These are phyloP conservation scores for Anacardium occidentale DNA, from an alignment of 345 rosid species.

Conservation along the genomic window DNA sequence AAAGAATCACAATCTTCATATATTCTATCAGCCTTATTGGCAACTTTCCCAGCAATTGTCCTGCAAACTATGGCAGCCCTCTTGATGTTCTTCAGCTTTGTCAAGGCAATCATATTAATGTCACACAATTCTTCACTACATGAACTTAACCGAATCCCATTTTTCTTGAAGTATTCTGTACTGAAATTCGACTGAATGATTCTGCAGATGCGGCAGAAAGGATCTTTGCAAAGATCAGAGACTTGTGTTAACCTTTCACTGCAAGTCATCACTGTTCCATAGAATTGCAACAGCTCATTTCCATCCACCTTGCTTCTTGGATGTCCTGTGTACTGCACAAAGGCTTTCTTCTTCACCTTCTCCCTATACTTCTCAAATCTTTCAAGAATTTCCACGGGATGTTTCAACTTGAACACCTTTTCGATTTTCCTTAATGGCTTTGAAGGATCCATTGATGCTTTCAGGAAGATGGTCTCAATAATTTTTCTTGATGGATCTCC, in stretches of 20 bases:
- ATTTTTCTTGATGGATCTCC: conserved; percentile 55
- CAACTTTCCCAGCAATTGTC: conserved; percentile 14
- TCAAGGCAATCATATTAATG: conserved; percentile 8
- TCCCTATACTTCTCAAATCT: conserved; percentile 47
- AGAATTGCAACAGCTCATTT: conserved; percentile 48
- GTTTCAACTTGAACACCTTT: conserved; percentile 47
- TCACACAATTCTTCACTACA: conserved; percentile 38
- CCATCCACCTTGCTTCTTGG: conserved; percentile 53
- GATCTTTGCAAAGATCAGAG: conserved; percentile 38
- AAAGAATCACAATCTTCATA: conserved; percentile 20
- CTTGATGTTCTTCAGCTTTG: conserved; percentile 24
- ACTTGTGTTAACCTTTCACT: conserved; percentile 23
- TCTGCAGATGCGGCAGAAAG: conserved; percentile 42
- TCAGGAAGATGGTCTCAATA: conserved; percentile 42
- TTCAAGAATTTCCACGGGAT: conserved; percentile 31
- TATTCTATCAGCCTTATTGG: conserved; percentile 19
- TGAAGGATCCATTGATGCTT: conserved; percentile 33
- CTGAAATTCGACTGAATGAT: conserved; percentile 34
- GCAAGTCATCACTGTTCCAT: conserved; percentile 47
- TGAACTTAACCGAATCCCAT: conserved; percentile 35
- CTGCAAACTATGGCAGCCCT: conserved; percentile 46
- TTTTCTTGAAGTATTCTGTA: conserved; percentile 22
- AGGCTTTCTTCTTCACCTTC: conserved; percentile 35
- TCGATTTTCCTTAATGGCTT: conserved; percentile 36
- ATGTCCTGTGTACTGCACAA: conserved; percentile 27